Evolutionary conservation across 2,329 filamentous ascomycete genomes (phyloP).

Genomic region (Chlorencoelia australis): DNA sequence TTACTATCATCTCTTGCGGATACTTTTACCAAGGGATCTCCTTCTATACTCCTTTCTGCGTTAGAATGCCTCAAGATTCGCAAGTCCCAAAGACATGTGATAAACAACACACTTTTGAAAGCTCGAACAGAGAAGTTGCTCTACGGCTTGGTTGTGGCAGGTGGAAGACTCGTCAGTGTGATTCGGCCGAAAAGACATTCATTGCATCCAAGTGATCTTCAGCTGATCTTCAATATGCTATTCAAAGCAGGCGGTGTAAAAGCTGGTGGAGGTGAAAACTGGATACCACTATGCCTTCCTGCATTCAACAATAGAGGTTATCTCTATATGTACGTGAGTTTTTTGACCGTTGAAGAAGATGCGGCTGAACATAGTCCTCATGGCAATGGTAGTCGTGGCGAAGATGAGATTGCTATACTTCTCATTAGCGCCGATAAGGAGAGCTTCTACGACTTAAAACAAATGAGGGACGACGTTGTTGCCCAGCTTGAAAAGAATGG

Average conservation of each 20-base stretch:
- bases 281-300: conserved; percentile 91
- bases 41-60: conserved; percentile 77
- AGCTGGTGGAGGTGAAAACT: conserved; percentile 88
- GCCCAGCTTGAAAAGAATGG: conserved; percentile 67
- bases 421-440: conserved; percentile 90
- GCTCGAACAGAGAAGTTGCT: conserved; percentile 67
- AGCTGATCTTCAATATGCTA: conserved; percentile 98
- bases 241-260: conserved; percentile 92
- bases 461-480: conserved; percentile 53
- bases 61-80: conserved; percentile 88
- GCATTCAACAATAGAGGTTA: conserved; percentile 97
- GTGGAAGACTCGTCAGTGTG: conserved; percentile 87
- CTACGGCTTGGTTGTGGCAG: conserved; percentile 88
- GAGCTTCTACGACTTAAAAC: conserved; percentile 80
- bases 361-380: conserved; percentile 46
- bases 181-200: conserved; percentile 91
- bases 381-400: conserved; percentile 55
- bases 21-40: conserved; percentile 86
- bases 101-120: conserved; percentile 82
- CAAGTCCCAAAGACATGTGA: conserved; percentile 74
- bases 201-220: conserved; percentile 86
- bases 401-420: conserved; percentile 79
- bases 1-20: conserved; percentile 87
- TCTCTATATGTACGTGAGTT: conserved; percentile 98
- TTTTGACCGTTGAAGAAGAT: conserved; percentile 57